Evolutionary conservation across 345 rosid species (phyloP), one percentile per base, ranked within the genome.

Genomic region (Melaleuca alternifolia): DNA sequence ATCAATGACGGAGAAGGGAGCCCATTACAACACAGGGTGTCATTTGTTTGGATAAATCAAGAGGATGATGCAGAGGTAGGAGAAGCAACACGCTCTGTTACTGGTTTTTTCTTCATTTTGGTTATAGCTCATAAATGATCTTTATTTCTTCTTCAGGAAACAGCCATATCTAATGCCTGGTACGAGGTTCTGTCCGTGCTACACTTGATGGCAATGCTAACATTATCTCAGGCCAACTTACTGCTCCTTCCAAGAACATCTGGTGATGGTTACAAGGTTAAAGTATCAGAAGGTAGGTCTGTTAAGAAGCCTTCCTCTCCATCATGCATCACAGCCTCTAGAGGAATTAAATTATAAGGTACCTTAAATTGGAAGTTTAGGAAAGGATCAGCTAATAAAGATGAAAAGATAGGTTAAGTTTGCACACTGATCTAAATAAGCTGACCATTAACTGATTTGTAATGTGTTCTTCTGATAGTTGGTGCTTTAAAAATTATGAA

Each of bases 131-230:
- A 71, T 46, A 89, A 83, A 53, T 86, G 76, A 79, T 89, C 28
- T 33, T 65, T 26, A 26, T 85, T 54, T 82, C 77, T 84, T 90
- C 85, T 90, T 82, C 98, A 98, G 99, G 99, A 98, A 91, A 95
- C 99, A 52, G 90, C 94, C 28, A 93, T 95, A 91, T 92, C 93
- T 88, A 96, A 95, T 91, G 93, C 95, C 86, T 98, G 99, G 99
- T 96, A 95, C 50, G 99, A 96, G 92, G 96, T 95, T 85, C 92
- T 98, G 91, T 96, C 99, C 16, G 98, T 98, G 87, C 92, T 98
- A 91, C 99, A 98, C 91, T 91, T 98, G 89, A 95, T 96, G 99
- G 99, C 99, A 10, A 95, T 94, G 96, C 94, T 98, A 85, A 93
- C 90, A 54, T 87, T 96, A 91, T 98, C 96, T 85, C 98, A 93